Conservation (phyloP, 2,329 filamentous ascomycete genomes). For the Coniochaeta sp. region DNA sequence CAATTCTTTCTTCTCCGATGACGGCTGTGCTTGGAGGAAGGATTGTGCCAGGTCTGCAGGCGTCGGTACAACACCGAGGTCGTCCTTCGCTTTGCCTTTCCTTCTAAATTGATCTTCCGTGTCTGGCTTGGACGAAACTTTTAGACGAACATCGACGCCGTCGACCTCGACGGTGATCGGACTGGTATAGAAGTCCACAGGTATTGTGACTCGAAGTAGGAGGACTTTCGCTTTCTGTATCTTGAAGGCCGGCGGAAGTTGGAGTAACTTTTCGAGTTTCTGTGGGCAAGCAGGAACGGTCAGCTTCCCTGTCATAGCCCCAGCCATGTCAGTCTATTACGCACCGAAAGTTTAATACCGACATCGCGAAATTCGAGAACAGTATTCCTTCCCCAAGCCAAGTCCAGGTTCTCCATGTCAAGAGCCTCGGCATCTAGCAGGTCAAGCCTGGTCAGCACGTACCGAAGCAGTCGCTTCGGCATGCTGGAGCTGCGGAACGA, state of each 20-base stretch:
- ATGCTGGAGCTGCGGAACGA: constrained; percentile 61
- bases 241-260: constrained; percentile 64
- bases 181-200: constrained; percentile 80
- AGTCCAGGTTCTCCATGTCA: constrained; percentile 78
- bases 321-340: constrained; percentile 12
- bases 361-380: constrained; percentile 84
- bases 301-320: not conserved
- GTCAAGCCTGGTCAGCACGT: constrained; percentile 75
- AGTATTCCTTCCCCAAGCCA: constrained; percentile 73
- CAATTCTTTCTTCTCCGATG: constrained; percentile 56
- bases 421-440: constrained; percentile 82
- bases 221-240: constrained; percentile 69
- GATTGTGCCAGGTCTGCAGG: constrained; percentile 68
- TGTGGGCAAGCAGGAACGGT: constrained; percentile 26
- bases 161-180: constrained; percentile 77
- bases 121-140: constrained; percentile 36
- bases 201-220: constrained; percentile 72
- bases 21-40: constrained; percentile 66
- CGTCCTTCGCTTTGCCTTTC: constrained; percentile 17
- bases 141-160: constrained; percentile 66
- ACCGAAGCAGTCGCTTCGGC: constrained; percentile 83
- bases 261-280: constrained; percentile 71
- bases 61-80: constrained; percentile 47
- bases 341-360: constrained; percentile 68
- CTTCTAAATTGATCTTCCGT: constrained; percentile 16